Evolutionary conservation across 768 basidiomycete species (phyloP), one percentile per base, ranked within the genome.

Genomic region (Rhizopogon vesiculosus): DNA sequence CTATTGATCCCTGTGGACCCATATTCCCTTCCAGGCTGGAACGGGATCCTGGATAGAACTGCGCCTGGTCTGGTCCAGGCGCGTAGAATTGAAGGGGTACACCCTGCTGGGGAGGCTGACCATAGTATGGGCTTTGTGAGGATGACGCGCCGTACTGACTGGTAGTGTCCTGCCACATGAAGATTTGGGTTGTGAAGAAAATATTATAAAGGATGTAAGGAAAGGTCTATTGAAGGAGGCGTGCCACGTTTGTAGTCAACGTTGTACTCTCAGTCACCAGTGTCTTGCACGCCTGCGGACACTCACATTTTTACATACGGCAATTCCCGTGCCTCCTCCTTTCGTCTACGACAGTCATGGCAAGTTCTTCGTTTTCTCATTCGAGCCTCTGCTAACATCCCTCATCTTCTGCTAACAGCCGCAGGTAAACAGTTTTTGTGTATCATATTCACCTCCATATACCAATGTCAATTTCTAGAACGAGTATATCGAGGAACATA

Each of bases 401-500:
- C 16, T 13, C 29, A 25, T 18, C 12, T 48, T 35, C 46, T 42
- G 29, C 25, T 41, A 22, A 62, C 58, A 89, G 87, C 87, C 87
- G 66, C 87, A 89, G 83, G 87, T 87, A 76, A 57, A 46, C 22
- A 9, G 12, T 51, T 2, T 40, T 40, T 55, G 31, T 39, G 12
- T 40, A 13, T 3, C 33, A 33, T 16, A 19, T 28, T 7, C 39
- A 13, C 5, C 50, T 54, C 4, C 38, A n/a, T 29, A 9, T 41
- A 1, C 44, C 63, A 69, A 53, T 13, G 4, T 22, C 5, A 29
- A 22, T 13, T 56, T 56, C 55, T 60, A 99, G 92, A 98, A 98
- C 80, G 95, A 98, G 71, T 98, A 98, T 72, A 98, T 99, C 73
- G 96, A 98, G 72, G 96, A 99, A 78, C 90, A 92, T 68, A 95